phyloP scores from a whole-genome alignment of 768 basidiomycete species.

The Postia placenta region DNA sequence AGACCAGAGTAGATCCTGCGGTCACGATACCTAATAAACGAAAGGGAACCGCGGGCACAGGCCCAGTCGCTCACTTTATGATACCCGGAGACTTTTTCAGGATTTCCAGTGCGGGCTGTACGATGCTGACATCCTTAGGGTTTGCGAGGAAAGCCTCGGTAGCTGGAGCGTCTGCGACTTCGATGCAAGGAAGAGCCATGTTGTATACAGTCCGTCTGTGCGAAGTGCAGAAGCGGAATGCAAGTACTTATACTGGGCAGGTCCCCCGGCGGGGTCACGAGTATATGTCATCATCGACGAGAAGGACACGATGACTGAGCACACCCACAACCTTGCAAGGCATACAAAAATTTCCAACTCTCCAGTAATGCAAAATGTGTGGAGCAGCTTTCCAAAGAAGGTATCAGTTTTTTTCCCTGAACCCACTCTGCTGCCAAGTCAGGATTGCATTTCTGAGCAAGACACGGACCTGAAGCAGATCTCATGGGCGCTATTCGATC shows the following conservation, averaged over 20 bases:
- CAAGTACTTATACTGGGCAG: neutral
- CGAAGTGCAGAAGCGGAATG: neutral
- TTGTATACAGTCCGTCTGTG: neutral
- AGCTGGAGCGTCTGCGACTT: slow-evolving; percentile 10
- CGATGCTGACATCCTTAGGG: slow-evolving; percentile 8
- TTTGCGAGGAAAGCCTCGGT: slow-evolving; percentile 11
- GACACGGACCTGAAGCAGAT: too few species aligned
- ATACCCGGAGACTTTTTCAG: slow-evolving; percentile 5
- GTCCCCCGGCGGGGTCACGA: neutral
- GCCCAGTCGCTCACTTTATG: neutral
- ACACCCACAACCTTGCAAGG: too few species aligned
- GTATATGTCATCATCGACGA: neutral
- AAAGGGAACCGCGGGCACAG: neutral
- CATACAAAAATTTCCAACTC: too few species aligned
- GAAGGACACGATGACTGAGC: neutral
- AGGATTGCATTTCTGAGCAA: too few species aligned
- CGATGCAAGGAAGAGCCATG: slow-evolving; percentile 10
- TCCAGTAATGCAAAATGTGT: too few species aligned
- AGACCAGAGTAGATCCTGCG: slow-evolving; percentile 13
- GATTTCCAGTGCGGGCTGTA: slow-evolving; percentile 10
- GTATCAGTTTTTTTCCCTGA: too few species aligned
- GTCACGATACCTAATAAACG: neutral
- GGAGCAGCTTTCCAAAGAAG: too few species aligned
- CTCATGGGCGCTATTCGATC: too few species aligned
- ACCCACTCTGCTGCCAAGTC: too few species aligned